A percentile compares a stretch with the other conserved stretches of the same genome.
Conservation (phyloP, 2,329 filamentous ascomycete species). For the Aspergillus glaucus region DNA sequence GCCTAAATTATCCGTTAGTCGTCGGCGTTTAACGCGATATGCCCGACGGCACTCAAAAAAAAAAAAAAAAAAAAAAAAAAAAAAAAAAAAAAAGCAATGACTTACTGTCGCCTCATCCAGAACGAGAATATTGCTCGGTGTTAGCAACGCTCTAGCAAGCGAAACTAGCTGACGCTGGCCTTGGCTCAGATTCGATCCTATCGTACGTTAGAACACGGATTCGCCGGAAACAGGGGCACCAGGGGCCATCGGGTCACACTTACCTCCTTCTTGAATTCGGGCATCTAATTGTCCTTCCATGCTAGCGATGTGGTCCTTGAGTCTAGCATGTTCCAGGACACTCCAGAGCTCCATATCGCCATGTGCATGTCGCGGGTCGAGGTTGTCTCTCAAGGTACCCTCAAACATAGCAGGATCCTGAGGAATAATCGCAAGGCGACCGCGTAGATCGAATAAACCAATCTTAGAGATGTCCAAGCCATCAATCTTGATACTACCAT, state of each 20-base stretch:
- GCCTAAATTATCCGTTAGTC: conserved; percentile 39
- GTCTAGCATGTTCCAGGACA: conserved; percentile 88
- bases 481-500: conserved; percentile 80
- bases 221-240: not conserved
- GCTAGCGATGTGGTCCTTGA: conserved; percentile 79
- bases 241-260: conserved; percentile 36
- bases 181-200: conserved; percentile 89
- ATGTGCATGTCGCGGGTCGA: conserved; percentile 89
- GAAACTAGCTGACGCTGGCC: conserved; percentile 93
- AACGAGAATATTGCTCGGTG: conserved; percentile 93
- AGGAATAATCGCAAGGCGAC: conserved; percentile 90
- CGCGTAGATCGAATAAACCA: conserved; percentile 78
- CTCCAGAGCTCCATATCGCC: conserved; percentile 98
- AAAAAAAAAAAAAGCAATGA: not conserved
- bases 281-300: conserved; percentile 91
- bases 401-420: conserved; percentile 96
- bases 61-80: not conserved
- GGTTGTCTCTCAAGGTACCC: conserved; percentile 85
- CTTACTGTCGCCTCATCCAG: conserved; percentile 88
- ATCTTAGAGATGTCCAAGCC: conserved; percentile 82
- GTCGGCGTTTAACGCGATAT: too few species aligned
- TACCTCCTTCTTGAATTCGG: conserved; percentile 86
- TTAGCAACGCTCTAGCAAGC: conserved; percentile 84
- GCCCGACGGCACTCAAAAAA: not conserved
- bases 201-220: conserved; percentile 10